These are phyloP conservation scores for Naganishia vaughanmartiniae DNA, from an alignment of 768 basidiomycete species.

Conservation along the genomic window DNA sequence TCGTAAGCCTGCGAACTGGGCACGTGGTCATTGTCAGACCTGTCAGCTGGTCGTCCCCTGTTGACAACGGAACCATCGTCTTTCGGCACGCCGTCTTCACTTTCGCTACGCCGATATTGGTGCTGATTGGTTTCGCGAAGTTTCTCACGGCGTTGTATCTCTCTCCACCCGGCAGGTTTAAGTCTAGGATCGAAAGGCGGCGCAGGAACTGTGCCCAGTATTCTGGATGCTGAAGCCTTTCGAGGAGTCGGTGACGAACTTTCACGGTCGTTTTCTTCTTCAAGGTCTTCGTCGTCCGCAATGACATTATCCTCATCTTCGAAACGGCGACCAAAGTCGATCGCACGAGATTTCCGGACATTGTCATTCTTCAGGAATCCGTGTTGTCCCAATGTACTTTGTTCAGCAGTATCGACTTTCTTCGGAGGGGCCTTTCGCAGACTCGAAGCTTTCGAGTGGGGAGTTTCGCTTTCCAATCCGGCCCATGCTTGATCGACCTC, in stretches of 20 bases:
- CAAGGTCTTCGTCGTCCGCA: neutral
- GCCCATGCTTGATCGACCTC: slow-evolving; percentile 15
- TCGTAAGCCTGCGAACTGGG: slow-evolving; percentile 19
- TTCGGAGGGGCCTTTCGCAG: neutral
- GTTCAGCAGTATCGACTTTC: slow-evolving; percentile 4
- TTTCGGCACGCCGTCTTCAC: neutral
- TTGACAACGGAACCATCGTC: neutral
- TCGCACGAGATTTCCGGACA: slow-evolving; percentile 1
- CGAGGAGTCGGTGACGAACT: slow-evolving; percentile 12
- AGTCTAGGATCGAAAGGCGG: slow-evolving; percentile 23
- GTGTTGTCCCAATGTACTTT: slow-evolving; percentile 5
- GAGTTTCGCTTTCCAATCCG: neutral
- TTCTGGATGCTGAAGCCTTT: neutral
- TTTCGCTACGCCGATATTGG: neutral
- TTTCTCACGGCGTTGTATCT: slow-evolving; percentile 3
- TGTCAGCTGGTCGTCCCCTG: neutral
- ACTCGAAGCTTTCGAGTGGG: neutral
- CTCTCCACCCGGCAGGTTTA: slow-evolving; percentile 3
- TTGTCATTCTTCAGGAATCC: slow-evolving; percentile 17
- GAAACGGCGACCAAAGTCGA: slow-evolving; percentile 11
- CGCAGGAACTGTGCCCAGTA: neutral
- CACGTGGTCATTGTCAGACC: neutral
- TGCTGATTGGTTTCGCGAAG: neutral
- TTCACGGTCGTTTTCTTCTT: neutral
- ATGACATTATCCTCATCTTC: slow-evolving; percentile 4